Evolutionary conservation across 306 rosid species (phyloP).

Genomic region (Cucumis cinereus): DNA sequence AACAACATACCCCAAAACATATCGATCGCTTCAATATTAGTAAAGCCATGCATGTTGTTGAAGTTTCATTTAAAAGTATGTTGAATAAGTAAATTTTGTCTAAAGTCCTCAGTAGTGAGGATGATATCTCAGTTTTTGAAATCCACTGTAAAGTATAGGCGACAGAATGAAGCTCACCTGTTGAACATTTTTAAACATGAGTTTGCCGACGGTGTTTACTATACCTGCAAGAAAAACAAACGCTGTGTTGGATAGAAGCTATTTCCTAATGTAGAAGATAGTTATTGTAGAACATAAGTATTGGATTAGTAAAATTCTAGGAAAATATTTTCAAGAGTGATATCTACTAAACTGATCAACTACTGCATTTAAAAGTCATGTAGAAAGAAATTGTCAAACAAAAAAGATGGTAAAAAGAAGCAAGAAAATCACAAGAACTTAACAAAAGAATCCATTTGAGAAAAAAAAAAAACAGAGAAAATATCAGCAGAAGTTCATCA

Average conservation of each 20-base stretch:
- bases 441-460: neutral
- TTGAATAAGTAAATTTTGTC: neutral
- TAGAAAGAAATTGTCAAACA: neutral
- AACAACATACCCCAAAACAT: neutral
- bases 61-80: neutral
- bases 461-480: neutral
- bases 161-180: constrained; percentile 33
- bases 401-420: neutral
- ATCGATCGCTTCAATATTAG: neutral
- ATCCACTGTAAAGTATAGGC: neutral
- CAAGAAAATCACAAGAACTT: neutral
- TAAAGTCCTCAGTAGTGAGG: neutral
- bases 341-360: neutral
- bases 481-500: neutral
- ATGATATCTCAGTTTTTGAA: neutral
- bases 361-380: neutral
- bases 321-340: neutral
- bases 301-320: neutral
- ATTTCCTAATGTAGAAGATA: neutral
- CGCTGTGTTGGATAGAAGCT: neutral
- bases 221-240: constrained; percentile 35
- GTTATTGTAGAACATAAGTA: neutral
- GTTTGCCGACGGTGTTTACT: constrained; percentile 22
- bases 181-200: constrained; percentile 42
- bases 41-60: neutral